Evolutionary conservation across 2,329 filamentous ascomycete species (phyloP).

Genomic region (Exophiala xenobiotica): DNA sequence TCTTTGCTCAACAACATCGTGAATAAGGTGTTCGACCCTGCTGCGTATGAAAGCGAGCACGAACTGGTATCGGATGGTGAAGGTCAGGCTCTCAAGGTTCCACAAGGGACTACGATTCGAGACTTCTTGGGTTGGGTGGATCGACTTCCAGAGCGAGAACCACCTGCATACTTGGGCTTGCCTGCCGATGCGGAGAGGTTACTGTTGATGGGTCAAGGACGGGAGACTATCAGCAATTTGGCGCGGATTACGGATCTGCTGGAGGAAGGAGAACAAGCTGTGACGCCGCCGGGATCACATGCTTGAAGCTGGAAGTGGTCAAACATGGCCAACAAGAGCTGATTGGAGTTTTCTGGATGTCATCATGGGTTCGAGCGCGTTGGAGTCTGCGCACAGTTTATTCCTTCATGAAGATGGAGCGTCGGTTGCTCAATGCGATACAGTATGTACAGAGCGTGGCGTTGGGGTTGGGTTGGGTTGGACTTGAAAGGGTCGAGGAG

Average conservation of each 20-base stretch:
- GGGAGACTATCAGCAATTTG: slow-evolving; percentile 79
- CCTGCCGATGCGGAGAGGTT: slow-evolving; percentile 97
- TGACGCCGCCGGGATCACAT: slow-evolving; percentile 2
- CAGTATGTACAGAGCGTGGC: slow-evolving; percentile 10
- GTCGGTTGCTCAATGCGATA: no score
- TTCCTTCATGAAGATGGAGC: no score
- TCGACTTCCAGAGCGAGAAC: slow-evolving; percentile 87
- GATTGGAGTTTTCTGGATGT: no score
- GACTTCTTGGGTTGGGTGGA: slow-evolving; percentile 94
- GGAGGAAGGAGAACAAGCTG: slow-evolving; percentile 90
- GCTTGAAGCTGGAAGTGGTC: no score
- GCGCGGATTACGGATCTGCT: slow-evolving; percentile 81
- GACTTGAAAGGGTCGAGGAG: no score
- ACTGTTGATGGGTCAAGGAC: slow-evolving; percentile 81
- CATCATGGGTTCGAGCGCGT: no score
- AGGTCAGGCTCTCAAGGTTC: slow-evolving; percentile 67
- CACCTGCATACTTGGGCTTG: slow-evolving; percentile 88
- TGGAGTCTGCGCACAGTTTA: no score
- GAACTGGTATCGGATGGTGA: slow-evolving; percentile 73
- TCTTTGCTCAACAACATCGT: slow-evolving; percentile 71
- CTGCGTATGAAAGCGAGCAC: slow-evolving; percentile 90
- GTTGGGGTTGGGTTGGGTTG: slow-evolving; percentile 1
- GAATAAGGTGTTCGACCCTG: slow-evolving; percentile 73
- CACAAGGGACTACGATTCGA: slow-evolving; percentile 74
- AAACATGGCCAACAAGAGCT: no score